Percentiles rank a stretch among this genome's conserved stretches.
phyloP scores from a whole-genome alignment of 257 asterid genomes.

The Cordia subcordata region DNA sequence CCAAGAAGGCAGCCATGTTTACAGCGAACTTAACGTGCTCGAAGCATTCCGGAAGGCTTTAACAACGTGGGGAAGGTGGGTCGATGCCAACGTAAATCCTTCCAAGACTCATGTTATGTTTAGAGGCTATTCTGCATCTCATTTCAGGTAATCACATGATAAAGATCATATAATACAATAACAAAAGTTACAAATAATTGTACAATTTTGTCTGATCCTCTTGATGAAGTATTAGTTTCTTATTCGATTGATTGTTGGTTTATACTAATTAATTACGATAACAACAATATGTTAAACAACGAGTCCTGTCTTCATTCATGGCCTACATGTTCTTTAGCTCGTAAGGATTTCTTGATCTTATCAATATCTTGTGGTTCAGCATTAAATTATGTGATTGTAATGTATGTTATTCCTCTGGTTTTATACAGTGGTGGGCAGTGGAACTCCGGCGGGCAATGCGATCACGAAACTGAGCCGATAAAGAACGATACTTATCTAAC shows the following conservation, averaged over 20 bases:
- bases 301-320: too few species aligned
- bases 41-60: slow-evolving; percentile 66
- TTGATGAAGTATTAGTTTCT: too few species aligned
- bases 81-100: slow-evolving; percentile 49
- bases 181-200: not conserved
- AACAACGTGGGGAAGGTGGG: slow-evolving; percentile 79
- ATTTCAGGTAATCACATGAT: slow-evolving; percentile 42
- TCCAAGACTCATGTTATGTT: slow-evolving; percentile 51
- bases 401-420: not conserved
- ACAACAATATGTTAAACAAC: too few species aligned
- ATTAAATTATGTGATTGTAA: not conserved
- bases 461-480: slow-evolving; percentile 63
- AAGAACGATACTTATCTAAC: slow-evolving; percentile 53
- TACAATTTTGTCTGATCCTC: too few species aligned
- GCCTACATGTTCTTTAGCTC: too few species aligned
- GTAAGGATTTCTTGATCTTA: too few species aligned
- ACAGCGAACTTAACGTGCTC: slow-evolving; percentile 36
- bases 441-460: slow-evolving; percentile 75
- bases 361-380: not conserved
- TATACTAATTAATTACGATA: too few species aligned
- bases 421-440: slow-evolving; percentile 67
- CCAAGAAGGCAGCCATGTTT: slow-evolving; percentile 75
- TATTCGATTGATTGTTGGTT: too few species aligned
- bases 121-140: slow-evolving; percentile 71
- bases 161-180: not conserved